Evolutionary conservation across 257 asterid genomes (phyloP).

Genomic region (Lithospermum erythrorhizon): DNA sequence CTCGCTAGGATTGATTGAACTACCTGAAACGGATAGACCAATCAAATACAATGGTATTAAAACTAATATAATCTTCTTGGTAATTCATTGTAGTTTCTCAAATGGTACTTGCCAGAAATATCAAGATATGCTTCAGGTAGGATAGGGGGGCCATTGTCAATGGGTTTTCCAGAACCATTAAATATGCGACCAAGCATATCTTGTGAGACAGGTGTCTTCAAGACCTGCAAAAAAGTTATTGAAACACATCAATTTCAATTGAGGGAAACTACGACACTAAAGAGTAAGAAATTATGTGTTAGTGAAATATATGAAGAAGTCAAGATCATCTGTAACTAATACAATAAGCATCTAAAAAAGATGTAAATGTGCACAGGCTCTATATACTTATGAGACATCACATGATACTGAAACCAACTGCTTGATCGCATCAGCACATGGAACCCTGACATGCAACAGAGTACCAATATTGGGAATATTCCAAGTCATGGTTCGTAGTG

Average conservation of each 20-base stretch:
- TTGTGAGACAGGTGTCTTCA: conserved; percentile 43
- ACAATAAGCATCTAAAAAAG: too few relatives aligned
- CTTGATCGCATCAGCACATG: background rate
- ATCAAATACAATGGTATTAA: background rate
- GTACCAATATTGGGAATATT: background rate
- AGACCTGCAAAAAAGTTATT: conserved; percentile 19
- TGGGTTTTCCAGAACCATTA: conserved; percentile 66
- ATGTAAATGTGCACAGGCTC: too few relatives aligned
- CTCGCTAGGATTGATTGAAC: conserved; percentile 98
- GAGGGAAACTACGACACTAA: too few relatives aligned
- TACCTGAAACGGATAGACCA: conserved; percentile 40
- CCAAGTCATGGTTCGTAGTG: too few relatives aligned
- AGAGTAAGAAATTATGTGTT: too few relatives aligned
- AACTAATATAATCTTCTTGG: background rate
- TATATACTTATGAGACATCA: too few relatives aligned
- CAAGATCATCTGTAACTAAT: too few relatives aligned
- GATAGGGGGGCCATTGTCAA: conserved; percentile 97
- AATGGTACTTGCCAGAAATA: conserved; percentile 68
- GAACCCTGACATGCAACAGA: background rate
- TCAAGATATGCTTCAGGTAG: conserved; percentile 98
- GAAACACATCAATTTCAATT: too few relatives aligned
- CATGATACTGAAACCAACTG: too few relatives aligned
- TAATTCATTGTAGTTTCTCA: background rate
- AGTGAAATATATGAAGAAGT: too few relatives aligned
- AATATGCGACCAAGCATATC: conserved; percentile 53